These are phyloP conservation scores for Hordeum vulgare DNA, from an alignment of 176 grass and related monocot species.

Conservation along the genomic window DNA sequence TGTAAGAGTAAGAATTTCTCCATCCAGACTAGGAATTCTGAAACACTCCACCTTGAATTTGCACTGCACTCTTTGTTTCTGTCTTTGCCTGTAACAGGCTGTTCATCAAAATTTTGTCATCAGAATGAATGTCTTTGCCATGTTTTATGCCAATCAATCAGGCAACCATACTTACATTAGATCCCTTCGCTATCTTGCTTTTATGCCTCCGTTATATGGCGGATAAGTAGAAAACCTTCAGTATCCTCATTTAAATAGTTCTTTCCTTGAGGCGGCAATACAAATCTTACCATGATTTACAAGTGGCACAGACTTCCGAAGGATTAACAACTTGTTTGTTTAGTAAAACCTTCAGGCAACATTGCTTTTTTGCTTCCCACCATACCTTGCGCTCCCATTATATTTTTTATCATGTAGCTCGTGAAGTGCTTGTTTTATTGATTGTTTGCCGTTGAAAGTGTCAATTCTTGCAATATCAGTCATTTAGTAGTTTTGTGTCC, in stretches of 20 bases:
- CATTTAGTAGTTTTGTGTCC: neutral
- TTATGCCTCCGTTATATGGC: neutral
- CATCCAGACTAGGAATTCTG: neutral
- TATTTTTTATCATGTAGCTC: neutral
- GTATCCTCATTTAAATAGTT: neutral
- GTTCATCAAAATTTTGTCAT: neutral
- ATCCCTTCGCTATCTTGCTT: neutral
- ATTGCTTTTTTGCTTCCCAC: neutral
- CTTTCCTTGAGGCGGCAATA: neutral
- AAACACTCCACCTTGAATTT: neutral
- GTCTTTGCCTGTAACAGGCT: neutral
- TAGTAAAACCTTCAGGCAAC: no score
- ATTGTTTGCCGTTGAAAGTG: neutral
- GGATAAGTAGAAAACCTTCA: neutral
- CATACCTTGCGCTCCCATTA: neutral
- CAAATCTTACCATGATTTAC: neutral
- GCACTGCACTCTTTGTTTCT: neutral
- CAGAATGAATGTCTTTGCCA: neutral
- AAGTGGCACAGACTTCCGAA: neutral
- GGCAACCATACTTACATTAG: neutral
- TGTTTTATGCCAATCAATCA: neutral
- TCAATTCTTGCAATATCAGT: neutral
- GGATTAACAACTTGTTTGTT: no score
- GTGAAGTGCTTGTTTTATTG: neutral
- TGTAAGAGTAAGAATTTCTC: neutral